Conservation (phyloP, 2,329 filamentous ascomycete genomes). For the Dichotomopilus funicola region DNA sequence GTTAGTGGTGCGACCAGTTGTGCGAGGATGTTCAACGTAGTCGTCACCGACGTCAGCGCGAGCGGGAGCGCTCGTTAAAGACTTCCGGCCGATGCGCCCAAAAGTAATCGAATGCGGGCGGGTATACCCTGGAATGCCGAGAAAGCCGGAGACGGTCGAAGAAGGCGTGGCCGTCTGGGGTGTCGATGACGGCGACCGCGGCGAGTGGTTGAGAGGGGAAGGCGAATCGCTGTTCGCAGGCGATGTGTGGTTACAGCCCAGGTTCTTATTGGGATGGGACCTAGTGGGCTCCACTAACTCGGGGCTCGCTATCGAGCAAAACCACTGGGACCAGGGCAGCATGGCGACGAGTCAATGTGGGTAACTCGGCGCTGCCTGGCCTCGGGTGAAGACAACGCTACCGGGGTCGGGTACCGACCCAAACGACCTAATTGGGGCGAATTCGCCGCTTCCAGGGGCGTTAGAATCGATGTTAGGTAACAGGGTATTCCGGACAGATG, state of each 20-base stretch:
- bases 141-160: slow-evolving; percentile 28
- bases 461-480: too few species aligned
- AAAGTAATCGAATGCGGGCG: slow-evolving; percentile 34
- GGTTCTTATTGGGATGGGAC: slow-evolving; percentile 28
- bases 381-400: slow-evolving; percentile 12
- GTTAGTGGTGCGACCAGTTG: neutral
- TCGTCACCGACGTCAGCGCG: slow-evolving; percentile 17
- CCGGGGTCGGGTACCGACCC: too few species aligned
- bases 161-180: slow-evolving; percentile 41
- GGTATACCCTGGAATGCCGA: slow-evolving; percentile 20
- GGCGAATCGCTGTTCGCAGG: slow-evolving; percentile 26
- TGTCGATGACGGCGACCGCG: slow-evolving; percentile 34
- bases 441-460: too few species aligned
- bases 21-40: slow-evolving; percentile 19
- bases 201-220: slow-evolving; percentile 29
- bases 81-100: slow-evolving; percentile 16
- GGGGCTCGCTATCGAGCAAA: slow-evolving; percentile 23
- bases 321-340: slow-evolving; percentile 23
- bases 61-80: slow-evolving; percentile 17
- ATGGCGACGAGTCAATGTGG: slow-evolving; percentile 23
- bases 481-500: too few species aligned
- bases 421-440: neutral
- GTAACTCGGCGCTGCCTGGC: slow-evolving; percentile 19
- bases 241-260: slow-evolving; percentile 30
- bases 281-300: slow-evolving; percentile 23